Evolutionary conservation across 2,329 filamentous ascomycete species (phyloP).

Genomic region (Aspergillus transmontanensis): DNA sequence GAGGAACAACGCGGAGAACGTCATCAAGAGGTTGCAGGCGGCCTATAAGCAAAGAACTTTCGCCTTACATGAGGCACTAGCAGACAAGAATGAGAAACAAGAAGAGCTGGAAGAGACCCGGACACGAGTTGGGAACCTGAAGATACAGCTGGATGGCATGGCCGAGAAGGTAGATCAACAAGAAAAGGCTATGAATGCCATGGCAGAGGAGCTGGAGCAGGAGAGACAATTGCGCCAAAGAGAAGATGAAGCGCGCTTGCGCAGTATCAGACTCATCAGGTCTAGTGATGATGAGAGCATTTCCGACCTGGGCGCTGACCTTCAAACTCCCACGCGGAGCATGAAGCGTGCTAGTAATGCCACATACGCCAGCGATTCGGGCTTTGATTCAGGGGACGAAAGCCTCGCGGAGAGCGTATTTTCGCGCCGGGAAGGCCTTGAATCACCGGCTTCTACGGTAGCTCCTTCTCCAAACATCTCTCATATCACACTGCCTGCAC

Average conservation of each 20-base stretch:
- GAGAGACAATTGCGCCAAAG: slow-evolving; percentile 44
- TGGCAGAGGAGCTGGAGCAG: slow-evolving; percentile 51
- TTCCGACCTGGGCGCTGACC: slow-evolving; percentile 35
- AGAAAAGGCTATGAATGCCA: slow-evolving; percentile 57
- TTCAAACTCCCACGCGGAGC: slow-evolving; percentile 36
- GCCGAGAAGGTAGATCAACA: slow-evolving; percentile 58
- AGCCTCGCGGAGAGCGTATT: slow-evolving; percentile 54
- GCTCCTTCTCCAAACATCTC: slow-evolving; percentile 42
- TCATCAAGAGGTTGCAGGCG: slow-evolving; percentile 57
- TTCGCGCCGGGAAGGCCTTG: slow-evolving; percentile 40
- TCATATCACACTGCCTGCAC: slow-evolving; percentile 33
- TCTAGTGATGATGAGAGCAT: slow-evolving; percentile 36
- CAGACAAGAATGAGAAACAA: slow-evolving; percentile 59
- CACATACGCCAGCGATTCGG: slow-evolving; percentile 56
- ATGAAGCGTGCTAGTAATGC: slow-evolving; percentile 43
- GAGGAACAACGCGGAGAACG: slow-evolving; percentile 57
- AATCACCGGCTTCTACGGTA: slow-evolving; percentile 39
- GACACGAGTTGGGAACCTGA: slow-evolving; percentile 59
- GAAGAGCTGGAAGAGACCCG: slow-evolving; percentile 65
- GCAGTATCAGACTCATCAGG: slow-evolving; percentile 35
- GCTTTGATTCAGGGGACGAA: slow-evolving; percentile 62
- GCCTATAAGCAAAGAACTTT: slow-evolving; percentile 58
- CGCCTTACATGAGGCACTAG: slow-evolving; percentile 53
- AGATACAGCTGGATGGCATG: slow-evolving; percentile 64
- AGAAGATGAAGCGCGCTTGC: slow-evolving; percentile 42